A percentile compares a stretch with the other conserved stretches of the same genome.
Conservation (phyloP, 352 stramenopile species). For the Globisporangium ultimum region DNA sequence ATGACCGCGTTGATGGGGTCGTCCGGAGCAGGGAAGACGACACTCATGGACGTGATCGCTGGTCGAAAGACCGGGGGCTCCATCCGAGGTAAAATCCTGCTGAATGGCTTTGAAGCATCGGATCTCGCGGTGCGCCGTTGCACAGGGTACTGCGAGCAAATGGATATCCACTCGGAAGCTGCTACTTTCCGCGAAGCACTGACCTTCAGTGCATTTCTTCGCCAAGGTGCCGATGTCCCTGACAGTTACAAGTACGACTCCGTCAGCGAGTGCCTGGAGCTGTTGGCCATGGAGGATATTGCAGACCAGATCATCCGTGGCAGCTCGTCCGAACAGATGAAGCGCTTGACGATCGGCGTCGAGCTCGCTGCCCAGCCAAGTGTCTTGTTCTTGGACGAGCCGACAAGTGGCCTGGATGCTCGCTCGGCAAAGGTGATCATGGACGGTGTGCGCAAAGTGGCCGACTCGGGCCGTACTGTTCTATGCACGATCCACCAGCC, state of each 20-base stretch:
- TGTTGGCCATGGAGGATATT: slow-evolving; percentile 53
- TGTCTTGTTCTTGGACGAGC: slow-evolving; percentile 19
- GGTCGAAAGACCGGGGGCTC: slow-evolving; percentile 83
- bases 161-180: slow-evolving; percentile 76
- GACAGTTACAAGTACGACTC: slow-evolving; percentile 29
- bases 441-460: slow-evolving; percentile 72
- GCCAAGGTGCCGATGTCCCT: no score
- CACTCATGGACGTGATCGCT: slow-evolving; percentile 94
- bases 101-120: slow-evolving; percentile 49
- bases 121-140: slow-evolving; percentile 52
- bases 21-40: slow-evolving; percentile 89
- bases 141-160: slow-evolving; percentile 47
- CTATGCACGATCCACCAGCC: slow-evolving; percentile 94
- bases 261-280: slow-evolving; percentile 51
- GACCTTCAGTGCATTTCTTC: no score
- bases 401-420: not conserved
- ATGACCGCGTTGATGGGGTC: slow-evolving; percentile 77
- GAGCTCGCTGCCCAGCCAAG: slow-evolving; percentile 88
- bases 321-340: slow-evolving; percentile 55
- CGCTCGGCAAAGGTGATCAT: no score
- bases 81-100: slow-evolving; percentile 65
- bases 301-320: slow-evolving; percentile 61
- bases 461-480: slow-evolving; percentile 68
- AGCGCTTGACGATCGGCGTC: slow-evolving; percentile 84
- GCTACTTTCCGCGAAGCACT: no score